Evolutionary conservation across 345 rosid species (phyloP), one percentile per base, ranked within the genome.

Genomic region (Syzygium aromaticum): DNA sequence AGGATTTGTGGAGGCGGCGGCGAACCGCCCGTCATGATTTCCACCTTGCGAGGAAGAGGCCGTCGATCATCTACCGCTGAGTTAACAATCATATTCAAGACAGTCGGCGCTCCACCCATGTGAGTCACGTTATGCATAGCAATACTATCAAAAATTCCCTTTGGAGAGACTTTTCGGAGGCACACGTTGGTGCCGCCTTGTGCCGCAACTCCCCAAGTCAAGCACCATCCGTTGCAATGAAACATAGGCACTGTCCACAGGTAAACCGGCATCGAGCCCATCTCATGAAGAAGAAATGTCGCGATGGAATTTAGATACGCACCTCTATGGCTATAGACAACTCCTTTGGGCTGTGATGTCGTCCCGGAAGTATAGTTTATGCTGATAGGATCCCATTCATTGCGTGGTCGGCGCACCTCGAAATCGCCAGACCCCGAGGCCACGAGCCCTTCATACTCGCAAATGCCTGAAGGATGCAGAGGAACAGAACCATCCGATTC

Each of bases 191-290:
- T 95, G 61, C 98, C 99, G 8, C 99, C 99, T 59, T 91, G 96
- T 2, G 98, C 98, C 0, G 98, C 96, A 54, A 97, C 88, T 16
- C 98, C 99, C 99, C 99, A 97, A 19, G 88, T 52, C 6, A 97
- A 95, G 77, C 97, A 95, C 98, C 99, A 96, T 1, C 98, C 98
- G 12, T 96, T 97, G 88, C 98, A 95, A 64, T 96, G 99, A 90
- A 97, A 97, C 98, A 97, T 95, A 2, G 99, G 99, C 21, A 97
- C 97, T 0, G 97, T 94, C 98, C 99, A 97, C 11, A 97, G 85
- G 84, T 95, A 97, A 5, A 94, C 93, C 1, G 97, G 96, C 92
- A 88, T 86, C 0, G 94, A 67, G 1, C 85, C 90, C 92, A 96
- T 93, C 25, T 88, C 93, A 33, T 92, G 94, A 86, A 95, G 94